A percentile compares a stretch with the other conserved stretches of the same genome.
phyloP scores from a whole-genome alignment of 441 rosid genomes.

The Brassica balearica region DNA sequence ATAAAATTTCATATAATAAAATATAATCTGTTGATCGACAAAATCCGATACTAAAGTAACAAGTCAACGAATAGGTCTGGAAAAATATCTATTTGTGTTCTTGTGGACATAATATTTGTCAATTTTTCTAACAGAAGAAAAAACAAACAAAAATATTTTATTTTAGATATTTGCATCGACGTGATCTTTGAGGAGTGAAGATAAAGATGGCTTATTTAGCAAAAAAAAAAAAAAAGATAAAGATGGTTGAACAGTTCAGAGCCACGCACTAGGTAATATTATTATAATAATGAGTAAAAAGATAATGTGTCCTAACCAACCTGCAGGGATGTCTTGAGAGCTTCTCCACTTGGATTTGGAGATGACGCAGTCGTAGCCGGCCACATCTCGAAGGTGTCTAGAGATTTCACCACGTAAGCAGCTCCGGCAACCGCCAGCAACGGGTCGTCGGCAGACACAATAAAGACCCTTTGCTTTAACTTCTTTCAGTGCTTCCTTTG shows the following conservation, averaged over 20 bases:
- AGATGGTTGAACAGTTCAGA: constrained; percentile 10
- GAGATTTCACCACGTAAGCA: constrained; percentile 62
- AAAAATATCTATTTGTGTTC: neutral
- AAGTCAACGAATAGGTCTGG: constrained; percentile 8
- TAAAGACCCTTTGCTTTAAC: constrained; percentile 40
- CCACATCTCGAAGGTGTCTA: constrained; percentile 52
- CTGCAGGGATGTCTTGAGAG: constrained; percentile 69
- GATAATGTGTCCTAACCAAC: constrained; percentile 57
- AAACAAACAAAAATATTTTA: neutral
- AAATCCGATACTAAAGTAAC: neutral
- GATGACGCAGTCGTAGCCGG: constrained; percentile 60
- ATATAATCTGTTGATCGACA: neutral
- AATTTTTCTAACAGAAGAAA: neutral
- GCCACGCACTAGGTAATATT: neutral
- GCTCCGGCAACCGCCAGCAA: constrained; percentile 58
- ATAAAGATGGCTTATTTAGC: constrained; percentile 2
- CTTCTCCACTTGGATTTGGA: constrained; percentile 89
- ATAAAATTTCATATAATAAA: constrained; percentile 7
- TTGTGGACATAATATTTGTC: constrained; percentile 17
- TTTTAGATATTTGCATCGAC: neutral
- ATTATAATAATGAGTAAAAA: neutral
- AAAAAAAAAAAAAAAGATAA: neutral
- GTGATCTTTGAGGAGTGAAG: neutral
- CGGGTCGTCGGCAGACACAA: constrained; percentile 61
- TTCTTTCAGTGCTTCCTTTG: constrained; percentile 59